Evolutionary conservation across 148 eudicot species (phyloP), one percentile per base, ranked within the genome.

Genomic region (Rhododendron mucronatum): DNA sequence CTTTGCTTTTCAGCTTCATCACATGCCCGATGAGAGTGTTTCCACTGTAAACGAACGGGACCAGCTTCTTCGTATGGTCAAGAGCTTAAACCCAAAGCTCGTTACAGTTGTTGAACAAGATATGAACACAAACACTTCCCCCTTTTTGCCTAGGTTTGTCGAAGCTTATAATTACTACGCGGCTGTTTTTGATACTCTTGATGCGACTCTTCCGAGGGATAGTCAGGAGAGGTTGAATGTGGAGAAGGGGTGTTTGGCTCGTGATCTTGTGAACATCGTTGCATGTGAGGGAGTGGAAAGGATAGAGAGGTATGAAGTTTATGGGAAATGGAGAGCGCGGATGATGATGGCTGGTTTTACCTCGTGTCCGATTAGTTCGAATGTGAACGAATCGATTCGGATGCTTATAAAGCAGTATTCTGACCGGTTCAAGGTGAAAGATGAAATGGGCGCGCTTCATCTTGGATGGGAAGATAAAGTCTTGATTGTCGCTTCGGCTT

Each of bases 1-100:
- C 89, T 95, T 95, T 44, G 98, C 98, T 2, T 97, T 95, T 89
- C 95, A 93, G 88, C 99, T 97, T 37, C 98, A 97, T 90, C 98
- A 97, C 92, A 90, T 97, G 95, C 99, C 98, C 0, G 99, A 97
- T 83, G 99, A 97, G 89, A 97, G 99, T n/a, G 99, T 97, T 57
- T 94, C 99, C 1, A 95, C 95, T 0, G 90, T 91, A 30, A 97
- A 97, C 78, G 87, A 89, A 33, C 86, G 99, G 15, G 99, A 97
- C 87, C 94, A 88, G 55, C 99, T 97, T 84, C 95, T 97, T 23
- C 93, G 98, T 75, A 92, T 95, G 98, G 95, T 94, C 2, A 95
- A 93, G 83, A 86, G 95, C 86, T 85, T 97, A 86, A 94, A 90
- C 67, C 99, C 99, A 0, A 97, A 92, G 50, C 92, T 94, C 6